phyloP scores from a whole-genome alignment of 768 basidiomycete species.

The Mycena amicta region DNA sequence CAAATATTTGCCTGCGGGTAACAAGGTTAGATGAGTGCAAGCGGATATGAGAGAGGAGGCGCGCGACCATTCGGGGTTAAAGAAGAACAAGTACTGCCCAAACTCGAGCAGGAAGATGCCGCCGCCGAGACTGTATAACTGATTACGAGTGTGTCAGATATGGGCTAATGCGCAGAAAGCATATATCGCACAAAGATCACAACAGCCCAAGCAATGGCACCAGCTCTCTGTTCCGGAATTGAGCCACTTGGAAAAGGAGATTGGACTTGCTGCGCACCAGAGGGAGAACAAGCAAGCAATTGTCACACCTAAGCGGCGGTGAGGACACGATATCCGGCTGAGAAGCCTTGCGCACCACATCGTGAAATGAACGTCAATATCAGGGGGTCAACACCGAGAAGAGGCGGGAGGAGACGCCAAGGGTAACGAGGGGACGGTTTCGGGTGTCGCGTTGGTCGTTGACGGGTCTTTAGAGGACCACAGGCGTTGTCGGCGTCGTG shows the following conservation, averaged over 20 bases:
- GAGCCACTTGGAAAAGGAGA: conserved; percentile 30
- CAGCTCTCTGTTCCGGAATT: conserved; percentile 53
- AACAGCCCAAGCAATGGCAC: conserved; percentile 72
- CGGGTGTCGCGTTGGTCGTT: conserved; percentile 23
- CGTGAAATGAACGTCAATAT: conserved; percentile 23
- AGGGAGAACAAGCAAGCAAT: conserved; percentile 73
- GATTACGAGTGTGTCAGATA: conserved; percentile 3
- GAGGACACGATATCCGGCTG: conserved; percentile 27
- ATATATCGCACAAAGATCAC: conserved; percentile 55
- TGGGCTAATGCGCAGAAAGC: conserved; percentile 7
- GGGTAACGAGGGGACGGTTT: conserved; percentile 1
- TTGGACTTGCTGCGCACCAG: conserved; percentile 49
- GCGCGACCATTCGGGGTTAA: conserved; percentile 64
- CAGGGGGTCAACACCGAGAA: conserved; percentile 16
- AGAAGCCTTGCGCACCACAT: conserved; percentile 31
- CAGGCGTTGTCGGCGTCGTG: conserved; percentile 20
- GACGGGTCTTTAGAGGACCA: conserved; percentile 3
- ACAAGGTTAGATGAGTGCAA: conserved; percentile 5
- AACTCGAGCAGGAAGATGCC: conserved; percentile 62
- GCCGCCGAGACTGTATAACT: conserved; percentile 70
- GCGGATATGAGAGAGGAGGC: conserved; percentile 37
- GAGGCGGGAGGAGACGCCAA: not conserved
- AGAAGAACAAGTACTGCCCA: conserved; percentile 68
- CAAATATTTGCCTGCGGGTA: conserved; percentile 62
- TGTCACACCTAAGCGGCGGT: conserved; percentile 65